phyloP scores from a whole-genome alignment of 352 stramenopile species.

The Thalassiosira tumida region DNA sequence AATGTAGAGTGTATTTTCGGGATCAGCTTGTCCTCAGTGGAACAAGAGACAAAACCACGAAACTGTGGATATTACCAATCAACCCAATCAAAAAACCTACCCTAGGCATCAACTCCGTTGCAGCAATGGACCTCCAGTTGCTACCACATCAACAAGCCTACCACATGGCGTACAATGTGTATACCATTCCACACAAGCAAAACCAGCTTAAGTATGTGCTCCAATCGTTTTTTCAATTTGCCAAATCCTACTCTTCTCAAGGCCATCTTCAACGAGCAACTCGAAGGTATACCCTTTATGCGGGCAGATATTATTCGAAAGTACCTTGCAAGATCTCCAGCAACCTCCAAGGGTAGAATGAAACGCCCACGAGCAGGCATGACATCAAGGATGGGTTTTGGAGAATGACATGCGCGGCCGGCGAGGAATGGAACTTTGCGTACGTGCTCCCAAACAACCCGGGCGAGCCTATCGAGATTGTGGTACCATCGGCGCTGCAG shows the following conservation, averaged over 20 bases:
- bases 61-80: background rate
- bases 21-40: background rate
- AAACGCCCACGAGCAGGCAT: slow-evolving; percentile 16
- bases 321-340: slow-evolving; percentile 14
- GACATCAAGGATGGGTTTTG: slow-evolving; percentile 67
- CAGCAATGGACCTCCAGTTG: no score
- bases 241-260: slow-evolving; percentile 42
- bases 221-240: slow-evolving; percentile 46
- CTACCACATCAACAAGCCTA: no score
- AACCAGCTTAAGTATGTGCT: slow-evolving; percentile 63
- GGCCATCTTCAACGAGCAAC: slow-evolving; percentile 20
- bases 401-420: background rate
- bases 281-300: slow-evolving; percentile 38
- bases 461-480: slow-evolving; percentile 20
- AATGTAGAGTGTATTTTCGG: background rate
- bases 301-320: slow-evolving; percentile 15
- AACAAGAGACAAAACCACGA: background rate
- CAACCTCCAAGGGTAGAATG: slow-evolving; percentile 58
- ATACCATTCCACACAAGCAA: slow-evolving; percentile 22
- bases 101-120: no score
- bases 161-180: background rate
- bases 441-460: slow-evolving; percentile 38
- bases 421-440: slow-evolving; percentile 57
- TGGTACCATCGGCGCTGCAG: slow-evolving; percentile 64
- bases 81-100: no score